Conservation (phyloP, 2,329 filamentous ascomycete genomes). For the Sarocladium strictum region DNA sequence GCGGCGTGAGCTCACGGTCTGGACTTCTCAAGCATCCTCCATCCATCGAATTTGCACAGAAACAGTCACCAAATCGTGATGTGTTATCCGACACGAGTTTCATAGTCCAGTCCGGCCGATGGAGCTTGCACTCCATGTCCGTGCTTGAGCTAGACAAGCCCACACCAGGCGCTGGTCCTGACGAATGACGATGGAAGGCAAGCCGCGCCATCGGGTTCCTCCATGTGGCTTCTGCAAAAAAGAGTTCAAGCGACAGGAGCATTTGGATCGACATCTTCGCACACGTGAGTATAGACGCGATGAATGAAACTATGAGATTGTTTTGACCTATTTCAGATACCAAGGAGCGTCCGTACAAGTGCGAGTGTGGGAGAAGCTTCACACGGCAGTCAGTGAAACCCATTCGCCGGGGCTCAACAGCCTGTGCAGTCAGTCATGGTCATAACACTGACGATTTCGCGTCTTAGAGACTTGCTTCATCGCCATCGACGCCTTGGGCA, state of each 20-base stretch:
- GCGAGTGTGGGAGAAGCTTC: slow-evolving; percentile 23
- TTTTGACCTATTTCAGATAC: slow-evolving; percentile 22
- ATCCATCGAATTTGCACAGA: no score
- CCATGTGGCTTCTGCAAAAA: slow-evolving; percentile 25
- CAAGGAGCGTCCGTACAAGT: slow-evolving; percentile 22
- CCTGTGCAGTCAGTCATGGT: no score
- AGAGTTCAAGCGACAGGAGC: slow-evolving; percentile 25
- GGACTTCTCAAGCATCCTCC: no score
- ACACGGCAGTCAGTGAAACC: slow-evolving; percentile 20
- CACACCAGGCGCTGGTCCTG: not conserved
- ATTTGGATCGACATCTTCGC: slow-evolving; percentile 25
- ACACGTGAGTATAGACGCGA: slow-evolving; percentile 18
- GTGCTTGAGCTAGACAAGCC: no score
- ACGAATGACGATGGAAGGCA: slow-evolving; percentile 11
- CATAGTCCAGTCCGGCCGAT: no score
- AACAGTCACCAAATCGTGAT: no score
- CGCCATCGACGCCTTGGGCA: slow-evolving; percentile 12
- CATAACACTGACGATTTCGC: not conserved
- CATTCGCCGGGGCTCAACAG: not conserved
- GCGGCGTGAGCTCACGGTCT: no score
- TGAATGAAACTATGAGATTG: no score
- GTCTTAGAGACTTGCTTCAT: slow-evolving; percentile 12
- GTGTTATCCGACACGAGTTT: not conserved
- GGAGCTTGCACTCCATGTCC: no score
- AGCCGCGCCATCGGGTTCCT: slow-evolving; percentile 13